phyloP scores from a whole-genome alignment of 169 alveolate species.

The Plasmodium vivax region DNA sequence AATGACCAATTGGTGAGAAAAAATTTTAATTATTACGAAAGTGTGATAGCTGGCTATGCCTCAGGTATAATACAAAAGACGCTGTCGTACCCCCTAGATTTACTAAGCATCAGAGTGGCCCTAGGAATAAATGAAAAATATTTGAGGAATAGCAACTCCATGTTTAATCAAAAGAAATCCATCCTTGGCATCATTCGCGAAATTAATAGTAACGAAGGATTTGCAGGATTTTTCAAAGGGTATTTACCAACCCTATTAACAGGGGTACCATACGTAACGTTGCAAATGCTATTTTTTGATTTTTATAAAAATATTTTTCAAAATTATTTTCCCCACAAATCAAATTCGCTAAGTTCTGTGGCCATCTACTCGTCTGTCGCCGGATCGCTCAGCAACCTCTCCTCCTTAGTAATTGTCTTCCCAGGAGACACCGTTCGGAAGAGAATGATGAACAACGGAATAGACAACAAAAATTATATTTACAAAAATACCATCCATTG shows the following conservation, averaged over 20 bases:
- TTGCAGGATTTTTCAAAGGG: conserved; percentile 89
- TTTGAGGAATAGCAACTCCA: conserved; percentile 66
- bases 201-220: conserved; percentile 86
- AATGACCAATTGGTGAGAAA: not conserved
- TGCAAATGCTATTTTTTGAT: conserved; percentile 89
- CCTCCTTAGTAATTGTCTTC: conserved; percentile 77
- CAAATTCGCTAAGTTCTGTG: conserved; percentile 15
- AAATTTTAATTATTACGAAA: conserved; percentile 68
- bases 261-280: conserved; percentile 90
- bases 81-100: conserved; percentile 88
- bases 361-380: conserved; percentile 58
- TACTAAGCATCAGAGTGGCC: conserved; percentile 89
- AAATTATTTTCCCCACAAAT: conserved; percentile 19
- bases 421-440: conserved; percentile 91
- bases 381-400: conserved; percentile 77
- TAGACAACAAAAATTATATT: conserved; percentile 83
- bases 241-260: conserved; percentile 84
- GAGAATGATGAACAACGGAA: conserved; percentile 90
- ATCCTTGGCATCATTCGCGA: conserved; percentile 68
- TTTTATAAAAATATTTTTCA: conserved; percentile 76
- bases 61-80: conserved; percentile 90
- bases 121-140: conserved; percentile 87
- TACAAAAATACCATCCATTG: conserved; percentile 84
- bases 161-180: conserved; percentile 22
- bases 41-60: conserved; percentile 86